Evolutionary conservation across 192 early-diverging fungal species (phyloP).

Genomic region (Backusella sp.): DNA sequence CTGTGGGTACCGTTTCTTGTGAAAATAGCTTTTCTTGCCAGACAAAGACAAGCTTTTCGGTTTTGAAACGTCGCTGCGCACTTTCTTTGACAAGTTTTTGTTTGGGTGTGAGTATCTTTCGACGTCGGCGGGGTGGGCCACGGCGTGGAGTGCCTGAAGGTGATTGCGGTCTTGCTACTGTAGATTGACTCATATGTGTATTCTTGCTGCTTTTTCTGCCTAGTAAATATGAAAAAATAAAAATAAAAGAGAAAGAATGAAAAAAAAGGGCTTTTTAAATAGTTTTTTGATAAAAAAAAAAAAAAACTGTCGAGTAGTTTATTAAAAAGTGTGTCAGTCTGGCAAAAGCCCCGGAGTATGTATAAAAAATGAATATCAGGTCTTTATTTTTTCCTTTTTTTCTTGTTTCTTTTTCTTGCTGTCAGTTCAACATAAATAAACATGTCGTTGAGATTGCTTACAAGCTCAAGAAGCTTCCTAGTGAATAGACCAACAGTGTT

Average conservation of each 20-base stretch:
- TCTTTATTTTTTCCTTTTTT: background rate
- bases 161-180: background rate
- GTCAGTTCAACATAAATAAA: background rate
- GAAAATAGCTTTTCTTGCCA: conserved; percentile 40
- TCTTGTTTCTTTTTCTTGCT: background rate
- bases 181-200: background rate
- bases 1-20: background rate
- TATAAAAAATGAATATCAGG: background rate
- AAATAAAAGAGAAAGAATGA: background rate
- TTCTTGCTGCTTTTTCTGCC: background rate
- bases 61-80: conserved; percentile 25
- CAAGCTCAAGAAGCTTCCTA: background rate
- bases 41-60: conserved; percentile 25
- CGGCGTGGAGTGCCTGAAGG: background rate
- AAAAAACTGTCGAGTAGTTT: background rate
- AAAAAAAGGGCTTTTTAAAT: too few relatives aligned
- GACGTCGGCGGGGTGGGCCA: background rate
- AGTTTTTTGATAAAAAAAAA: too few relatives aligned
- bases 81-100: conserved; percentile 29
- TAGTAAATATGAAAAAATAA: background rate
- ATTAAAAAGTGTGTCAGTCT: background rate
- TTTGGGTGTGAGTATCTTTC: conserved; percentile 17
- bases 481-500: background rate
- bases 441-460: background rate
- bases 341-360: background rate